These are phyloP conservation scores for Xylariaceae sp. DNA, from an alignment of 2,329 filamentous ascomycete genomes.

Conservation along the genomic window DNA sequence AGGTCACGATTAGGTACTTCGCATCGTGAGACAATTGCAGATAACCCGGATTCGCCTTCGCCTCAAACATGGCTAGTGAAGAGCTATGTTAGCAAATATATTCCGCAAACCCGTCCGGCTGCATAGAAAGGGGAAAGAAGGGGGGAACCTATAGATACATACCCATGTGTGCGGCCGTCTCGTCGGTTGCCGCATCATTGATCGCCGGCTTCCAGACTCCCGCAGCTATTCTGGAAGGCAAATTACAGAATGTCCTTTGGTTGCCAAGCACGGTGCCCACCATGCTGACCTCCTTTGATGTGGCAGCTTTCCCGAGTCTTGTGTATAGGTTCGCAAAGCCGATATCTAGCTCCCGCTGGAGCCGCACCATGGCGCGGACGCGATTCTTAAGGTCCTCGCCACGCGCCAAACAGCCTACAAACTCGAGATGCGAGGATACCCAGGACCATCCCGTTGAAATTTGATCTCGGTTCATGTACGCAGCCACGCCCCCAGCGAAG, in stretches of 20 bases:
- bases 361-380: conserved; percentile 59
- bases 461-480: conserved; percentile 79
- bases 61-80: conserved; percentile 62
- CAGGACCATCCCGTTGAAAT: conserved; percentile 71
- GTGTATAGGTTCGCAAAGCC: conserved; percentile 87
- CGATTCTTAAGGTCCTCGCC: conserved; percentile 74
- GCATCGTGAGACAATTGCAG: conserved; percentile 60
- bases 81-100: conserved; percentile 3
- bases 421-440: conserved; percentile 87
- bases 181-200: conserved; percentile 75
- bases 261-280: conserved; percentile 56
- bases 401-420: conserved; percentile 83
- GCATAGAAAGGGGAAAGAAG: background rate
- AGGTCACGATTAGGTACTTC: conserved; percentile 57
- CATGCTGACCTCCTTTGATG: conserved; percentile 47
- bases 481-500: conserved; percentile 74
- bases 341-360: conserved; percentile 60
- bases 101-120: background rate
- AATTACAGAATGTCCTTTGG: conserved; percentile 81
- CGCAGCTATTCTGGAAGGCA: conserved; percentile 54
- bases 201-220: conserved; percentile 63
- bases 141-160: conserved; percentile 31
- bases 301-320: conserved; percentile 64
- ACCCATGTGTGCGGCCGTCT: conserved; percentile 74
- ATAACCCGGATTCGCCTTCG: conserved; percentile 67